phyloP scores from a whole-genome alignment of 805 yeast species.

The Candida jianshihensis region DNA sequence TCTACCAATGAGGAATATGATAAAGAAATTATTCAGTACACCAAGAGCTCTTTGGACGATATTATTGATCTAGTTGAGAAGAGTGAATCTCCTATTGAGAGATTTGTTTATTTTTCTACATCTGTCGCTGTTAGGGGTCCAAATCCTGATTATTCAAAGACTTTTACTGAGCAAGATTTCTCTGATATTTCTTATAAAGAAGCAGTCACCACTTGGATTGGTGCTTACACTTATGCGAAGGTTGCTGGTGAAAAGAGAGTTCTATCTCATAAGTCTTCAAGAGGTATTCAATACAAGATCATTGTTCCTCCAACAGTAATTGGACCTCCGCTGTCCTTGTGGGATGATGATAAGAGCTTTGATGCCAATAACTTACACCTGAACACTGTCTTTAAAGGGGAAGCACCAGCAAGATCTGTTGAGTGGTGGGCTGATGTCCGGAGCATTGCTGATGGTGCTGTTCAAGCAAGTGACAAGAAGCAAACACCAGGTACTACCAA shows the following conservation, averaged over 20 bases:
- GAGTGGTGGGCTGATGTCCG: constrained; percentile 10
- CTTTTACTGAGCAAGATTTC: constrained; percentile 4
- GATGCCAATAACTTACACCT: constrained; percentile 2
- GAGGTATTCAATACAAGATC: constrained; percentile 5
- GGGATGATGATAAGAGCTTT: background rate
- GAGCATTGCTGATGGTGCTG: constrained; percentile 5
- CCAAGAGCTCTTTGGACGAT: constrained; percentile 1
- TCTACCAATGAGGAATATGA: constrained; percentile 2
- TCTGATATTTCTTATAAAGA: background rate
- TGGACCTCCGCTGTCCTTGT: constrained; percentile 3
- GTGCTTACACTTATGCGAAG: constrained; percentile 7
- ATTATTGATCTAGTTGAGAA: constrained; percentile 3
- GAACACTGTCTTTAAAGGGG: constrained; percentile 1
- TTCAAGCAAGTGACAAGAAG: constrained; percentile 4
- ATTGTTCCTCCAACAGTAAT: constrained; percentile 9
- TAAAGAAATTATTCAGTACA: constrained; percentile 2
- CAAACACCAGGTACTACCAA: constrained; percentile 3
- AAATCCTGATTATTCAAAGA: background rate
- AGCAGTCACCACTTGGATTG: background rate
- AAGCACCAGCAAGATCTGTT: constrained; percentile 1
- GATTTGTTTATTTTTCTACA: constrained; percentile 7
- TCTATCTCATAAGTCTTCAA: constrained; percentile 1
- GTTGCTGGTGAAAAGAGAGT: constrained; percentile 4
- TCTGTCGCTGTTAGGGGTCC: constrained; percentile 8
- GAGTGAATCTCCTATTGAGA: constrained; percentile 4